phyloP scores from a whole-genome alignment of 2,329 filamentous ascomycete species.

The Ilyonectria destructans region DNA sequence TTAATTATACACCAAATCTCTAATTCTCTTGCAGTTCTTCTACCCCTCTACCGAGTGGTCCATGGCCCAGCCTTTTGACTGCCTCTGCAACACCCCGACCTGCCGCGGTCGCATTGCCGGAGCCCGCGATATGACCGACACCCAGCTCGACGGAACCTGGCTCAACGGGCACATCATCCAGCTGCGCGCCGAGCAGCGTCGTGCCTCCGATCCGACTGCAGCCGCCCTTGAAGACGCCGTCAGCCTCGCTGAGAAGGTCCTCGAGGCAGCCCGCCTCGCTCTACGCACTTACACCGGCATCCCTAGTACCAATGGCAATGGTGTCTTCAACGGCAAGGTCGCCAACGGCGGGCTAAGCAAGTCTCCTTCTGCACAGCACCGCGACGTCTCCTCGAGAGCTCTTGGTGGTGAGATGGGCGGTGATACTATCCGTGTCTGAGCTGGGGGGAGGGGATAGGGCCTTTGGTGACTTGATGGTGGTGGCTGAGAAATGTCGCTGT shows the following conservation, averaged over 20 bases:
- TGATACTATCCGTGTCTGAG: constrained; percentile 63
- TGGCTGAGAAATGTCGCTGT: constrained; percentile 30
- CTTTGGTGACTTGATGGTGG: constrained; percentile 17
- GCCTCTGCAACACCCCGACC: constrained; percentile 70
- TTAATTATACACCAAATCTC: not conserved
- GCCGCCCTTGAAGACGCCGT: constrained; percentile 62
- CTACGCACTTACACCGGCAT: constrained; percentile 57
- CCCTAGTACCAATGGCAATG: constrained; percentile 37
- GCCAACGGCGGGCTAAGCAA: constrained; percentile 44
- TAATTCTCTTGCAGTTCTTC: constrained; percentile 69
- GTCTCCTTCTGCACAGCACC: constrained; percentile 50
- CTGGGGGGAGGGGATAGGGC: constrained; percentile 19
- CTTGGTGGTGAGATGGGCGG: constrained; percentile 75
- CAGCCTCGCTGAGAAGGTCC: constrained; percentile 63
- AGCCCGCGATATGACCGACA: constrained; percentile 71
- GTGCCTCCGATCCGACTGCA: constrained; percentile 57
- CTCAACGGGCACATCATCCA: constrained; percentile 75
- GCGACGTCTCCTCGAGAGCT: constrained; percentile 69
- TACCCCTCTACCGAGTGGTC: constrained; percentile 83
- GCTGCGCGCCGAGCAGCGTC: constrained; percentile 63
- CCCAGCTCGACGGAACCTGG: constrained; percentile 72
- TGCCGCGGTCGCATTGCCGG: constrained; percentile 77
- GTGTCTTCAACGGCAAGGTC: constrained; percentile 28
- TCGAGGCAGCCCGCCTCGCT: constrained; percentile 62
- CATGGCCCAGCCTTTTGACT: constrained; percentile 82